phyloP scores from a whole-genome alignment of 306 rosid species.

The Cucurbita maxima region DNA sequence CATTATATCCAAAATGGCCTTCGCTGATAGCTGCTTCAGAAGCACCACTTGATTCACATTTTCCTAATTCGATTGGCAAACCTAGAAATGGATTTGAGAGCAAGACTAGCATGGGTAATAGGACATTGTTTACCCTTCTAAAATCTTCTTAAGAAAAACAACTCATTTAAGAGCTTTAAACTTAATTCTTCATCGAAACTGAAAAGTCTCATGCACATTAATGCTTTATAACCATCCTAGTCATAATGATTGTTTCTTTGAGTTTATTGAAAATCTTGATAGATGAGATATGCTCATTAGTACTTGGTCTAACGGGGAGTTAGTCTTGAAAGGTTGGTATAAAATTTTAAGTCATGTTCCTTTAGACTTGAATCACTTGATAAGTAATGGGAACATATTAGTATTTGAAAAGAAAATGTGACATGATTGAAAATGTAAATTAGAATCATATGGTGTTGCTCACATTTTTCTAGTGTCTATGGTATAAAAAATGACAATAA shows the following conservation, averaged over 20 bases:
- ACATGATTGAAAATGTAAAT: neutral
- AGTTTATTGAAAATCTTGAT: neutral
- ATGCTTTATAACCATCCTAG: neutral
- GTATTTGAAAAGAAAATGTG: neutral
- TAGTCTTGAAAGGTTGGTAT: neutral
- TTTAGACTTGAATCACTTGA: neutral
- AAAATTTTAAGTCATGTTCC: neutral
- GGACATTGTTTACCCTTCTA: neutral
- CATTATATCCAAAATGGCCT: neutral
- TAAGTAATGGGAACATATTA: neutral
- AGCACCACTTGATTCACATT: slow-evolving; percentile 73
- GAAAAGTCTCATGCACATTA: neutral
- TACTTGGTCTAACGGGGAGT: neutral
- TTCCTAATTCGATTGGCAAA: neutral
- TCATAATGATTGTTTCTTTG: neutral
- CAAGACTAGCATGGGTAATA: neutral
- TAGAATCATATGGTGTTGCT: neutral
- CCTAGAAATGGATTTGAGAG: neutral
- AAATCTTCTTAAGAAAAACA: neutral
- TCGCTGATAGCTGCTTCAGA: slow-evolving; percentile 13
- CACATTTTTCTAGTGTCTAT: neutral
- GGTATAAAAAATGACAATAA: neutral
- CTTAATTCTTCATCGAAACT: neutral
- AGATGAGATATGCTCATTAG: neutral
- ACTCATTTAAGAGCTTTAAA: neutral